Base-by-base conservation (phyloP, 225 moss, liverwort and hornwort species). In the Neckera pumila region DNA sequence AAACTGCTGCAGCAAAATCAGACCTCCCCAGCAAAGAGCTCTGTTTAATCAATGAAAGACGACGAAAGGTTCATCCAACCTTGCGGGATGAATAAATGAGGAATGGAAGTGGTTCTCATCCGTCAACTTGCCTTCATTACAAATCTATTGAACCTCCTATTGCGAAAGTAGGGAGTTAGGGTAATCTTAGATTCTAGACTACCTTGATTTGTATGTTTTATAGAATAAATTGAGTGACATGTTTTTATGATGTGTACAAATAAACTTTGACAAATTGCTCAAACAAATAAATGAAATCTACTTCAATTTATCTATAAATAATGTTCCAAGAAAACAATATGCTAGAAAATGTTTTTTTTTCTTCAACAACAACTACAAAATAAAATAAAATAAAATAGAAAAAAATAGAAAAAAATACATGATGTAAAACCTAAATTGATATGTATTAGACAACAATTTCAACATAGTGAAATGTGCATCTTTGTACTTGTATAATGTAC, bases 381-480 rank as follows among this genome's bases (percentile, higher is more conserved):
- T 45, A 45, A 45, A 45, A 45, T 45, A 45, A 45, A 45, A 23
- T 36, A 66, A 66, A 36, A 65, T 36, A 28, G 13, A 28, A 65
- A 5, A 18, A 6, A 17, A n/a, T 9, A 10, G 15, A 47, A 18
- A 4, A 47, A 74, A 74, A 30, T 11, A 31, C 7, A 47, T 31
- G 2, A 47, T 49, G 19, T 49, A 31, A 7, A 38, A 22, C 4
- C 21, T n/a, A 67, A 1, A 73, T 18, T 47, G 42, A 27, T 26
- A 1, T 7, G 1, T 70, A 40, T 1, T 25, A 2, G 5, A 70
- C 14, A 25, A 2, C 3, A 25, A 0, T 26, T 71, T 42, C 1
- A 1, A 26, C 12, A 25, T 19, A 23, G 40, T 23, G 22, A 38
- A 20, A n/a, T 0, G 7, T 71, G 27, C 71, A 40, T 40, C 7